Conservation (phyloP, 306 rosid species). For the Fragaria vesca region DNA sequence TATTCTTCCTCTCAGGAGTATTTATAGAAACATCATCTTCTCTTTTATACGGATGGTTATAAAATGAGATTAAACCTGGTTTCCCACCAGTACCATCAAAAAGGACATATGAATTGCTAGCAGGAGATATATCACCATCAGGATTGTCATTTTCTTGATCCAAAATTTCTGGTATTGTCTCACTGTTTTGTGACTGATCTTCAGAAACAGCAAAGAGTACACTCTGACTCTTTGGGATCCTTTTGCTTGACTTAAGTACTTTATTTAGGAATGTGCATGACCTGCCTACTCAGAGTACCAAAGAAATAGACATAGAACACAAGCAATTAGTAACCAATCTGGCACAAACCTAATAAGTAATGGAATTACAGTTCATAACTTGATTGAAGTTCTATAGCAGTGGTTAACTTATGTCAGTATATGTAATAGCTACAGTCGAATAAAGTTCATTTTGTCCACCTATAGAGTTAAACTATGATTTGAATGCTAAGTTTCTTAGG, state of each 20-base stretch:
- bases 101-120: slow-evolving; percentile 37
- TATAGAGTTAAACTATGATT: slow-evolving; percentile 9
- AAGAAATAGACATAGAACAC: slow-evolving; percentile 18
- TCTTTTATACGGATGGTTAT: slow-evolving; percentile 56
- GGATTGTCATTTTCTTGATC: slow-evolving; percentile 41
- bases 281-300: slow-evolving; percentile 39
- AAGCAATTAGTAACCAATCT: neutral
- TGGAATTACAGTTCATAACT: neutral
- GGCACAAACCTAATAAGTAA: neutral
- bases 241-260: slow-evolving; percentile 38
- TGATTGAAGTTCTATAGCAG: neutral
- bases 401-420: neutral
- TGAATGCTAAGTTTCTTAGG: slow-evolving; percentile 5
- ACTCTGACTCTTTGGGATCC: slow-evolving; percentile 41
- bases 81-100: slow-evolving; percentile 65
- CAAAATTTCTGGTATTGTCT: slow-evolving; percentile 36
- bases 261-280: slow-evolving; percentile 46
- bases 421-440: slow-evolving; percentile 4
- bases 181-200: slow-evolving; percentile 51
- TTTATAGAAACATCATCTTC: slow-evolving; percentile 38
- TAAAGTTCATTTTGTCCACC: neutral
- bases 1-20: slow-evolving; percentile 44
- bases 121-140: slow-evolving; percentile 34
- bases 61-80: slow-evolving; percentile 80
- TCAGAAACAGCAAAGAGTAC: slow-evolving; percentile 65